Evolutionary conservation across 306 rosid genomes (phyloP).

Genomic region (Trichosanthes truncata): DNA sequence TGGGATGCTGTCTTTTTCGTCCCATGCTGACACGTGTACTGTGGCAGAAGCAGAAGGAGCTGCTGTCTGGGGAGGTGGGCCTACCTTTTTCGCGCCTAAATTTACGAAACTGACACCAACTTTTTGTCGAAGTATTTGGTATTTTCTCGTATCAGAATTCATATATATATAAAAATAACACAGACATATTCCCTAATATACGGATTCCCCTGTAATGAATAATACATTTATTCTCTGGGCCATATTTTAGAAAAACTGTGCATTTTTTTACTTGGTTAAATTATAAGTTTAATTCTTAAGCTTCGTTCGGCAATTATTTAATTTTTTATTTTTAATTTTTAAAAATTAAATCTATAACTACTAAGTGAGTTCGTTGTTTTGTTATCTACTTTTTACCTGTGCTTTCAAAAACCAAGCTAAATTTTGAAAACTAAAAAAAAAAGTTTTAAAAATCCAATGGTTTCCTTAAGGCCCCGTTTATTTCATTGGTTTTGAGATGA

Average conservation of each 20-base stretch:
- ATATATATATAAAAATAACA: not conserved
- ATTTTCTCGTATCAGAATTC: not conserved
- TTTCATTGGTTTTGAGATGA: too few species aligned
- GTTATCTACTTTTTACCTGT: too few species aligned
- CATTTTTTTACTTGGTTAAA: not conserved
- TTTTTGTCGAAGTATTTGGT: not conserved
- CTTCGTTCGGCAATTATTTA: too few species aligned
- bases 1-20: constrained; percentile 26
- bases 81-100: constrained; percentile 21
- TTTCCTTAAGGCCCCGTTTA: too few species aligned
- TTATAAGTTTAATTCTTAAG: too few species aligned
- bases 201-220: not conserved
- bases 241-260: not conserved
- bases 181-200: not conserved
- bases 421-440: too few species aligned
- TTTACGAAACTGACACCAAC: constrained; percentile 17
- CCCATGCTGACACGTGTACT: constrained; percentile 59
- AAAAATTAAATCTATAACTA: too few species aligned
- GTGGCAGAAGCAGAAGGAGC: constrained; percentile 13
- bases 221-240: not conserved
- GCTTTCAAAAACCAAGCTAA: too few species aligned
- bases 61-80: constrained; percentile 15
- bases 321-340: too few species aligned
- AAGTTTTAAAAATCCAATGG: too few species aligned
- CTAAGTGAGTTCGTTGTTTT: too few species aligned